phyloP scores from a whole-genome alignment of 2,329 filamentous ascomycete genomes.

The Fusarium tricinctum region DNA sequence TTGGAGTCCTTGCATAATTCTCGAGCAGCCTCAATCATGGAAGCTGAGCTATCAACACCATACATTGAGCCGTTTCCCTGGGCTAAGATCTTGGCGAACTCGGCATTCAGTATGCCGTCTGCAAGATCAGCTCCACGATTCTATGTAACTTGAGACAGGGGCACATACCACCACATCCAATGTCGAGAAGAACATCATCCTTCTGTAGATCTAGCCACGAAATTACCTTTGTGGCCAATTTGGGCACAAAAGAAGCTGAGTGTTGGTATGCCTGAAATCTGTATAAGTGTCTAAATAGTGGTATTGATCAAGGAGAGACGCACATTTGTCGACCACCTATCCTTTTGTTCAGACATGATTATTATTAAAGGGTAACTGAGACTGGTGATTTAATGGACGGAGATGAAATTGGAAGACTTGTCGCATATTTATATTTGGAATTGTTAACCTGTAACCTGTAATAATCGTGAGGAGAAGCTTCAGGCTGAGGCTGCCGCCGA shows the following conservation, averaged over 20 bases:
- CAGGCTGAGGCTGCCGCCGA: constrained; percentile 33
- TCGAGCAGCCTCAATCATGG: constrained; percentile 70
- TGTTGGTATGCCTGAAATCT: constrained; percentile 67
- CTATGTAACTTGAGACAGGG: background rate
- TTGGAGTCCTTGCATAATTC: constrained; percentile 56
- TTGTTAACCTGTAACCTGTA: background rate
- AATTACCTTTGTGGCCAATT: constrained; percentile 70
- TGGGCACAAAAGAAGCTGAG: constrained; percentile 74
- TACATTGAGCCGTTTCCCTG: constrained; percentile 64
- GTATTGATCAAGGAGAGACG: constrained; percentile 11
- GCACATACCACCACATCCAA: constrained; percentile 72
- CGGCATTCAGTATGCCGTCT: constrained; percentile 71
- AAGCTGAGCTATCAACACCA: constrained; percentile 70
- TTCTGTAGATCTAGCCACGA: constrained; percentile 70
- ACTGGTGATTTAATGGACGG: background rate
- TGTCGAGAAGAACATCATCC: constrained; percentile 71
- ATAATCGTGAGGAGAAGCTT: constrained; percentile 36
- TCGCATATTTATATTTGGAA: constrained; percentile 35
- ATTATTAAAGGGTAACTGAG: background rate
- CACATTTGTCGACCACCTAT: constrained; percentile 50
- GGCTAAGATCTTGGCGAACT: constrained; percentile 64
- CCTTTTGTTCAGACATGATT: constrained; percentile 47
- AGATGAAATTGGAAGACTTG: background rate
- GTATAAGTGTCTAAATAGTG: constrained; percentile 37
- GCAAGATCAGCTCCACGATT: constrained; percentile 12